Percentiles rank a stretch among this genome's conserved stretches.
Conservation (phyloP, 768 basidiomycete genomes). For the Xerocomellus dryophilus region DNA sequence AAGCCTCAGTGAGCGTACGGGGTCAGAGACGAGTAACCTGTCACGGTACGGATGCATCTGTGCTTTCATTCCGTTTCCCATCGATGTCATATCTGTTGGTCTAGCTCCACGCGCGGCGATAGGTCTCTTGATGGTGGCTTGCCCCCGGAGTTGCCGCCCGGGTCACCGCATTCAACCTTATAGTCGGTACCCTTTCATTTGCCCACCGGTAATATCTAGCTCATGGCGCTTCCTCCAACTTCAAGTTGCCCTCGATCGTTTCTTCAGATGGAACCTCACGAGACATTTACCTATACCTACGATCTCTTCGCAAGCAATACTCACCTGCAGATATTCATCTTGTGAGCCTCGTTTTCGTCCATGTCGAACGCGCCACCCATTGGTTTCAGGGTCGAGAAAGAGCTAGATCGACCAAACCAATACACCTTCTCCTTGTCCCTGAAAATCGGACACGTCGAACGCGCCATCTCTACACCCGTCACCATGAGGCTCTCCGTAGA, state of each 20-base stretch:
- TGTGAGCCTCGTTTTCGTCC: slow-evolving; percentile 36
- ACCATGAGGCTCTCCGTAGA: slow-evolving; percentile 28
- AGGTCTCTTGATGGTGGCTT: too few relatives aligned
- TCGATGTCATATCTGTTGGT: too few relatives aligned
- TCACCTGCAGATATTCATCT: slow-evolving; percentile 48
- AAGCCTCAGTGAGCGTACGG: too few relatives aligned
- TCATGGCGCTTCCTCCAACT: slow-evolving; percentile 11
- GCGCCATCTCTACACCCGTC: slow-evolving; percentile 47
- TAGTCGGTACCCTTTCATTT: slow-evolving; percentile 13
- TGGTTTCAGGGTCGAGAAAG: slow-evolving; percentile 30
- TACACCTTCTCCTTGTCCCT: slow-evolving; percentile 55
- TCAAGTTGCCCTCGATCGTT: slow-evolving; percentile 21
- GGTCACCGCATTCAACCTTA: not conserved
- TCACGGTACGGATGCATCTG: too few relatives aligned
- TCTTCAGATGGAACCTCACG: slow-evolving; percentile 22
- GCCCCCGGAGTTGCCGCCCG: too few relatives aligned
- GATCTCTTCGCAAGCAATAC: slow-evolving; percentile 42
- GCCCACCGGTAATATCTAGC: not conserved
- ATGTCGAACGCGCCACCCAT: slow-evolving; percentile 1
- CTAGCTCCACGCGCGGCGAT: too few relatives aligned
- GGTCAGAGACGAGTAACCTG: too few relatives aligned
- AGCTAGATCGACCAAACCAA: slow-evolving; percentile 26
- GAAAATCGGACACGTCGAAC: slow-evolving; percentile 54
- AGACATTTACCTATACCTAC: slow-evolving; percentile 44
- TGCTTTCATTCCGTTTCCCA: too few relatives aligned